Base-by-base conservation (phyloP, 306 rosid species). In the Myrica gale region DNA sequence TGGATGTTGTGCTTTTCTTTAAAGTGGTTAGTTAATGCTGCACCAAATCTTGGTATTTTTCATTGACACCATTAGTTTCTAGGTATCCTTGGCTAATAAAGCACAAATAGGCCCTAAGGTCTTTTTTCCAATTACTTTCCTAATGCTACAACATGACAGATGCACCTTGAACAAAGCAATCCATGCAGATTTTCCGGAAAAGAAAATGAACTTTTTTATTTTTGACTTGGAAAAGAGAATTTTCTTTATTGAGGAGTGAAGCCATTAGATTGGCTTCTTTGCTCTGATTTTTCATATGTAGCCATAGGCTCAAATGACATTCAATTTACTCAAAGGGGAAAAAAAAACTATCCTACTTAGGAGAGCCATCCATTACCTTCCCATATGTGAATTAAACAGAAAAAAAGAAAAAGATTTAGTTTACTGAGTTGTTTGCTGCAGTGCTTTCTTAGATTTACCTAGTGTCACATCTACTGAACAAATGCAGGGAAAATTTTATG, bases 401-500 rank as follows among this genome's bases (percentile, higher is more conserved):
- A 37, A 37, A 17, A 3, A 39, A 6, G 2, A 23, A 23, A 23
- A 23, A 23, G 20, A 62, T 16, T 41, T 39, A 13, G 51, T 16
- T 11, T 0, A 41, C 21, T 67, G 54, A 15, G 37, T 13, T 56
- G 5, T 48, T 15, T 52, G 20, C 47, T 50, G 53, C 54, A 71
- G 68, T 21, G 20, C 15, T 46, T 55, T 16, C 2, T 68, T 65
- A 20, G 19, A 45, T 61, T 41, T 55, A 47, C 45, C 60, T 72
- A 54, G 51, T 39, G 51, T 74, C 69, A 57, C 56, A 32, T 70
- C 63, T 48, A 71, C 13, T 80, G 71, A 43, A 78, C 46, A 73
- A 63, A 69, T 56, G 12, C 90, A 92, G 98, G 98, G 98, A 48
- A 92, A 95, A 62, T 95, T 95, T 82, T 95, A 95, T 68, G 97